Conservation (phyloP, 305 asterid species). For the Solanum chacoense region DNA sequence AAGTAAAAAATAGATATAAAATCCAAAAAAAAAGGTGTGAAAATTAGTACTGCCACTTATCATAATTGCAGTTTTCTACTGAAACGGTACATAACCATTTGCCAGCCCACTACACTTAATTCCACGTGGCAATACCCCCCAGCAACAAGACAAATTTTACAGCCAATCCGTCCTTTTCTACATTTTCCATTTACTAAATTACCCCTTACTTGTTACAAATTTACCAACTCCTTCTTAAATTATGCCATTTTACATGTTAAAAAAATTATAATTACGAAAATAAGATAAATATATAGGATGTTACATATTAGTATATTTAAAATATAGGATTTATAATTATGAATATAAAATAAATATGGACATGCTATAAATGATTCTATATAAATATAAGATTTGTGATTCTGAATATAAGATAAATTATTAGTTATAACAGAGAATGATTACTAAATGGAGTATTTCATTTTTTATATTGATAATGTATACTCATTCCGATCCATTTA, state of each 20-base stretch:
- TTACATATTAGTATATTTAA: background rate
- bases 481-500: background rate
- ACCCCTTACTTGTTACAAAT: background rate
- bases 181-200: background rate
- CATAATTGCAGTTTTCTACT: background rate
- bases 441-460: background rate
- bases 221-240: background rate
- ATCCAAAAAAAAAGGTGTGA: background rate
- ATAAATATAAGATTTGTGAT: background rate
- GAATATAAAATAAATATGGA: background rate
- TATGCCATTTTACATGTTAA: background rate
- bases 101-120: background rate
- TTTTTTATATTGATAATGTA: background rate
- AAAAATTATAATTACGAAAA: too few species aligned
- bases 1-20: background rate
- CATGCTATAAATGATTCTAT: background rate
- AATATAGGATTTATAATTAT: background rate
- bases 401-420: background rate
- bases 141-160: conserved; percentile 4
- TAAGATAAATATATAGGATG: background rate
- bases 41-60: background rate
- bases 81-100: background rate
- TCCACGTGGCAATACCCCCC: conserved; percentile 8
- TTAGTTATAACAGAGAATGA: background rate
- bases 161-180: conserved; percentile 2